phyloP scores from a whole-genome alignment of 2,329 filamentous ascomycete genomes.

The Chaetomium globosum region DNA sequence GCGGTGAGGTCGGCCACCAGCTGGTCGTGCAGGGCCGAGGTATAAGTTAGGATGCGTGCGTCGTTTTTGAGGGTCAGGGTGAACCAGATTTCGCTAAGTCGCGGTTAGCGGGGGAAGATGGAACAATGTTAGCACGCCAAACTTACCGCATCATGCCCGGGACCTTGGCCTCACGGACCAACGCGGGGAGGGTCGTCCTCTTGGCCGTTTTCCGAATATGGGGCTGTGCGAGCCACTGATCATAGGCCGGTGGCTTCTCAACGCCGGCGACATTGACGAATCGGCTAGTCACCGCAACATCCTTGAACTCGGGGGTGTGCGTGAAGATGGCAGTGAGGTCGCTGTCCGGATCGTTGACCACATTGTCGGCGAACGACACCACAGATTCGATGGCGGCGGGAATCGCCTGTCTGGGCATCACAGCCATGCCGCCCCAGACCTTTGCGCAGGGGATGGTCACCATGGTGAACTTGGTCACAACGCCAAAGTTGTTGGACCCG shows the following conservation, averaged over 20 bases:
- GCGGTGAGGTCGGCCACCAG: slow-evolving; percentile 35
- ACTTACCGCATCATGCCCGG: not conserved
- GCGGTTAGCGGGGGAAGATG: too few relatives aligned
- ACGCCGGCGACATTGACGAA: slow-evolving; percentile 31
- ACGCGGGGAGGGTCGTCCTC: not conserved
- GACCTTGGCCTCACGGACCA: not conserved
- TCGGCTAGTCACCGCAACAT: slow-evolving; percentile 28
- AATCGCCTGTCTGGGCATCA: slow-evolving; percentile 19
- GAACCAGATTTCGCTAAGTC: slow-evolving; percentile 43
- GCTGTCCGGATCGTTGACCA: slow-evolving; percentile 29
- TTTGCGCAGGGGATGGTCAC: slow-evolving; percentile 22
- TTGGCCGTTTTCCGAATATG: not conserved
- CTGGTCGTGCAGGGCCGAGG: slow-evolving; percentile 40
- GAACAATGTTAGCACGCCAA: not conserved
- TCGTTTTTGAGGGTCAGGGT: slow-evolving; percentile 45
- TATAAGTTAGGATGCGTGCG: slow-evolving; percentile 42
- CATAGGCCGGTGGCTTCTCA: slow-evolving; percentile 30
- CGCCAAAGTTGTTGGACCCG: slow-evolving; percentile 50
- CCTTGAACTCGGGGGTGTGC: slow-evolving; percentile 30
- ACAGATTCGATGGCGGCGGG: slow-evolving; percentile 28
- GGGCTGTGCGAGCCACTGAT: slow-evolving; percentile 21
- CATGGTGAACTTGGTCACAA: slow-evolving; percentile 38
- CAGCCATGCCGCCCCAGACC: slow-evolving; percentile 37
- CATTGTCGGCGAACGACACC: slow-evolving; percentile 28
- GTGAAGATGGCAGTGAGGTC: slow-evolving; percentile 34